Evolutionary conservation across 306 rosid species (phyloP).

Genomic region (Citrullus colocynthis): DNA sequence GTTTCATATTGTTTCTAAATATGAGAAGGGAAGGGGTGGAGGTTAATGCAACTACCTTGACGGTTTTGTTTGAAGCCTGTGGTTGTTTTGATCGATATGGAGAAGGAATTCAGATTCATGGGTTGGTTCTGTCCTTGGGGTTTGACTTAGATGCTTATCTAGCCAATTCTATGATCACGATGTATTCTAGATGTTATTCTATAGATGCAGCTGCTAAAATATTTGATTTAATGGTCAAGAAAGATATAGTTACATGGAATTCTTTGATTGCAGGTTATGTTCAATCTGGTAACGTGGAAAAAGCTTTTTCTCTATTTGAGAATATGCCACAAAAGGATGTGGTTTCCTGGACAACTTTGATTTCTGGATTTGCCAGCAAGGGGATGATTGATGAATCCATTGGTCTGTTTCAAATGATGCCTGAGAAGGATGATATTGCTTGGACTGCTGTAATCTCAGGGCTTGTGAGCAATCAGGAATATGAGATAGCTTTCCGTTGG

Average conservation of each 20-base stretch:
- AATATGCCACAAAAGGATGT: conserved; percentile 51
- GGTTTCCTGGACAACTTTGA: conserved; percentile 65
- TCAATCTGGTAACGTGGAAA: conserved; percentile 33
- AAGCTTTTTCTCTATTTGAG: conserved; percentile 41
- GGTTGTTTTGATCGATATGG: conserved; percentile 28
- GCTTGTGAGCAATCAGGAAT: conserved; percentile 46
- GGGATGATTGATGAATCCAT: conserved; percentile 44
- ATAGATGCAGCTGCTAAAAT: conserved; percentile 34
- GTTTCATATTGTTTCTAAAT: conserved; percentile 44
- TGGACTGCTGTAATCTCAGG: conserved; percentile 84
- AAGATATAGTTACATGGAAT: conserved; percentile 63
- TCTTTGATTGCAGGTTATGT: conserved; percentile 61
- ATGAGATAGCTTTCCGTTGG: conserved; percentile 54
- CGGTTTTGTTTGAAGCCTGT: conserved; percentile 49
- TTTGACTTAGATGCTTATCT: conserved; percentile 44
- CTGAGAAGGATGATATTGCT: conserved; percentile 55
- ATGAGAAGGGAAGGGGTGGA: conserved; percentile 61
- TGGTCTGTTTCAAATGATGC: conserved; percentile 43
- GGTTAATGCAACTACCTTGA: conserved; percentile 53
- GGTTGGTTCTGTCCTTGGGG: conserved; percentile 43
- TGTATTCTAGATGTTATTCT: conserved; percentile 47
- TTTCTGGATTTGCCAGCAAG: conserved; percentile 38
- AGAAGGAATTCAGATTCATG: conserved; percentile 71
- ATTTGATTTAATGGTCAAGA: conserved; percentile 28
- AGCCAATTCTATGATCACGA: conserved; percentile 47